Percentiles rank a stretch among this genome's conserved stretches.
Conservation (phyloP, 1,284 basidiomycete genomes). For the Marasmius tenuissimus region DNA sequence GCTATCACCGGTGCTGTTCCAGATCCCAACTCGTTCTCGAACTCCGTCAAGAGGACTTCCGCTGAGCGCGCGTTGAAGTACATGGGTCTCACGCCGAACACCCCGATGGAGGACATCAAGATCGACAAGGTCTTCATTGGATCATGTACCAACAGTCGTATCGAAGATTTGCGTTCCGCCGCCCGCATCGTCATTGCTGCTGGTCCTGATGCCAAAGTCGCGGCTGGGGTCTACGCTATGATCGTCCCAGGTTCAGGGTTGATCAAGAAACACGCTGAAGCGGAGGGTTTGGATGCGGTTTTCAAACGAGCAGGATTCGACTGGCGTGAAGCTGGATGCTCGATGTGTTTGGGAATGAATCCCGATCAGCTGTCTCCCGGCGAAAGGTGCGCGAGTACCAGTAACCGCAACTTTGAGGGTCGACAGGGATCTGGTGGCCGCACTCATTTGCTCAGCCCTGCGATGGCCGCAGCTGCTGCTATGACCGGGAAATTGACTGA, state of each 20-base stretch:
- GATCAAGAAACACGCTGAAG: slow-evolving; percentile 94
- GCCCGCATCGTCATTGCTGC: slow-evolving; percentile 80
- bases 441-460: slow-evolving; percentile 91
- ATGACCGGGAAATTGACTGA: slow-evolving; percentile 88
- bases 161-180: slow-evolving; percentile 92
- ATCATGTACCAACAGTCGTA: slow-evolving; percentile 96
- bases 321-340: slow-evolving; percentile 97
- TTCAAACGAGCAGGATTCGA: slow-evolving; percentile 96
- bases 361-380: slow-evolving; percentile 90
- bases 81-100: slow-evolving; percentile 88
- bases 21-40: slow-evolving; percentile 71
- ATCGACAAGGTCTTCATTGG: slow-evolving; percentile 97
- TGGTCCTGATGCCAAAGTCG: slow-evolving; percentile 78
- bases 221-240: slow-evolving; percentile 85
- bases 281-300: slow-evolving; percentile 86
- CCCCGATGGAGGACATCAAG: slow-evolving; percentile 81
- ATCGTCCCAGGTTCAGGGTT: slow-evolving; percentile 94
- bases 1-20: slow-evolving; percentile 87
- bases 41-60: slow-evolving; percentile 68
- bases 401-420: slow-evolving; percentile 97
- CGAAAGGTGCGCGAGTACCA: slow-evolving; percentile 94
- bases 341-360: slow-evolving; percentile 99
- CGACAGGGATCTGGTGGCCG: slow-evolving; percentile 90
- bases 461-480: slow-evolving; percentile 95
- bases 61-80: slow-evolving; percentile 85